Conservation (phyloP, 2,329 filamentous ascomycete genomes). For the Fusarium pininemorale region DNA sequence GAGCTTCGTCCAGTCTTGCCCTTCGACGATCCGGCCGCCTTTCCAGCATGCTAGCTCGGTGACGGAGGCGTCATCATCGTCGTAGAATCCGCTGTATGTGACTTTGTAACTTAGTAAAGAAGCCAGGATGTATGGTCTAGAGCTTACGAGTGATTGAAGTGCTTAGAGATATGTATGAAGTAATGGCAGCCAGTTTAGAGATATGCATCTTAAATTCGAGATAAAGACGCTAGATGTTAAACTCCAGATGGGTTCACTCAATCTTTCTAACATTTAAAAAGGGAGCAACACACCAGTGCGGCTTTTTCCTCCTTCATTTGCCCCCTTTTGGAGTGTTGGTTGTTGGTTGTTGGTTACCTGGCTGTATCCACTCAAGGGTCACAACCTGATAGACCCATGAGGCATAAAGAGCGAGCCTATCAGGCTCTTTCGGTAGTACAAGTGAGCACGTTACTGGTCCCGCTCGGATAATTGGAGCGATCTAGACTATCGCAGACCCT, state of each 20-base stretch:
- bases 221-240: fast-evolving
- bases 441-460: background rate
- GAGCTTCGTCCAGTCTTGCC: background rate
- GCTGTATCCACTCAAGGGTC: background rate
- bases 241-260: background rate
- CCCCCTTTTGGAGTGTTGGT: no score
- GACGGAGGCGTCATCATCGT: background rate
- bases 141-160: background rate
- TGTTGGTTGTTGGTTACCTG: background rate
- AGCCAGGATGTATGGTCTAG: fast-evolving
- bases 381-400: background rate
- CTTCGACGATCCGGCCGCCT: background rate
- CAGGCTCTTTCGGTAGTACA: background rate
- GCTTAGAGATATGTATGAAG: fast-evolving
- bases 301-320: no score
- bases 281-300: background rate
- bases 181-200: background rate
- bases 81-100: background rate
- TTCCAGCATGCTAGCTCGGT: background rate
- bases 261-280: background rate
- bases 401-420: background rate
- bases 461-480: background rate
- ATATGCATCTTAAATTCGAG: background rate
- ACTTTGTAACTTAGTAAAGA: background rate
- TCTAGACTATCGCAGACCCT: background rate